Base-by-base conservation (phyloP, 495 filamentous ascomycete genomes). In the Cercophora samala region DNA sequence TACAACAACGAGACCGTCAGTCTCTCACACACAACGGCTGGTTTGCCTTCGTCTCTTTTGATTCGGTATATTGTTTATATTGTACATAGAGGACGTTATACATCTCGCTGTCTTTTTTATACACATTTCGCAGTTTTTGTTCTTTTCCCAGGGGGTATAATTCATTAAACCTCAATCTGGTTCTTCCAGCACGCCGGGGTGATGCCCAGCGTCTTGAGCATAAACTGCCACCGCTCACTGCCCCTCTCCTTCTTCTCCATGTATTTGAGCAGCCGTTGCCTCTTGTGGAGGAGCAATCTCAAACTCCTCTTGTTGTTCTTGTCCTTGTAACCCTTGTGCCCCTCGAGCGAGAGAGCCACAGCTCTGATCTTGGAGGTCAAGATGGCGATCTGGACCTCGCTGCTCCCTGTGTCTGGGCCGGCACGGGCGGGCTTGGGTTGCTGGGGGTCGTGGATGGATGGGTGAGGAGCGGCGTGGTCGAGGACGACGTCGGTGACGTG, bases 361-460 rank as follows among this genome's bases (percentile, higher is more conserved):
- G 91, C 89, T 63, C 91, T 79, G 72, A 99, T 99, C 68, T 97
- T 97, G 59, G 91, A 85, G 9, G 95, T 99, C 75, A 99, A 78
- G 69, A 99, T 95, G n/a, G 93, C 93, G 69, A 93, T 92, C 82
- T 99, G 95, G 58, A 99, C 95, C 78, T 99, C 95, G 21, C 90
- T 89, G 64, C 90, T 94, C 3, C 95, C 95, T 11, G 93, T 97
- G 76, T 99, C 95, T 0, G 88, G 90, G 0, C 95, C 95, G 15
- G 89, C 89, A 5, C 95, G 89, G 19, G 87, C 86, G 0, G 86
- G 89, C 74, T 85, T 84, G 58, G 81, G 75, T 52, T 72, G 66
- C 17, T 66, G 73, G 52, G 82, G 79, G 59, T 81, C 76, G 42
- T 70, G 73, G 21, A 71, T 72, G 0, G 76, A 77, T 6, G 72